These are phyloP conservation scores for Colletotrichum brevisporum DNA, from an alignment of 2,329 filamentous ascomycete genomes.

Conservation along the genomic window DNA sequence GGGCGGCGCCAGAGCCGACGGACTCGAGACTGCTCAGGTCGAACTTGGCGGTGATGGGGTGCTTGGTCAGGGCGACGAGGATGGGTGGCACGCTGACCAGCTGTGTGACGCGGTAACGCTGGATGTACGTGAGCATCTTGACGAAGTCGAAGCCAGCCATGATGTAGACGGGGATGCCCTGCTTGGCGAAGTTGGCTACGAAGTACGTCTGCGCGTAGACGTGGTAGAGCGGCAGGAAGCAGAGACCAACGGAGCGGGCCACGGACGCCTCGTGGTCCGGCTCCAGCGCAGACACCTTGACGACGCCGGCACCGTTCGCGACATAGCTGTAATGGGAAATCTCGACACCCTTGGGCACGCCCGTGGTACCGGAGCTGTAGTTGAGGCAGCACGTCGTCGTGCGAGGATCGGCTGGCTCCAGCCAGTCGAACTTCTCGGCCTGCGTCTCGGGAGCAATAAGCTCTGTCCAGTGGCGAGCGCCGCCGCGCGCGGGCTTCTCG, in stretches of 20 bases:
- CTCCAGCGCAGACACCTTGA: conserved; percentile 61
- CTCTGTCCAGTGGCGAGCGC: conserved; percentile 75
- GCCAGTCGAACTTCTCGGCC: conserved; percentile 74
- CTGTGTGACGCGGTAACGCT: conserved; percentile 77
- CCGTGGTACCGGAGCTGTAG: conserved; percentile 85
- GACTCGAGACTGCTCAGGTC: conserved; percentile 76
- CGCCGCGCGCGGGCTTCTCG: conserved; percentile 43
- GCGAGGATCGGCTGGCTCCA: conserved; percentile 65
- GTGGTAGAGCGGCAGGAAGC: conserved; percentile 84
- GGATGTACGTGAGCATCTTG: conserved; percentile 77
- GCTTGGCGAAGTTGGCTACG: conserved; percentile 69
- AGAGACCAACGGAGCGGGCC: conserved; percentile 63
- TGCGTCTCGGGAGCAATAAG: conserved; percentile 67
- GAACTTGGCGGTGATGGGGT: conserved; percentile 74
- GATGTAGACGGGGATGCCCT: conserved; percentile 78
- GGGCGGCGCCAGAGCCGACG: conserved; percentile 78
- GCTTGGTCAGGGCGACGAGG: conserved; percentile 79
- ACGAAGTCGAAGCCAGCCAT: conserved; percentile 85
- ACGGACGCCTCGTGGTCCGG: conserved; percentile 62
- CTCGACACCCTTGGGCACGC: conserved; percentile 86
- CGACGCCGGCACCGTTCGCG: conserved; percentile 75
- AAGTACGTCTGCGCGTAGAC: conserved; percentile 81
- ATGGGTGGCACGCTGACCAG: conserved; percentile 82
- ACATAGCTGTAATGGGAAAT: conserved; percentile 85
- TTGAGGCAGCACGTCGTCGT: conserved; percentile 78